phyloP scores from a whole-genome alignment of 2,329 filamentous ascomycete species.

The Colletotrichum sp. region DNA sequence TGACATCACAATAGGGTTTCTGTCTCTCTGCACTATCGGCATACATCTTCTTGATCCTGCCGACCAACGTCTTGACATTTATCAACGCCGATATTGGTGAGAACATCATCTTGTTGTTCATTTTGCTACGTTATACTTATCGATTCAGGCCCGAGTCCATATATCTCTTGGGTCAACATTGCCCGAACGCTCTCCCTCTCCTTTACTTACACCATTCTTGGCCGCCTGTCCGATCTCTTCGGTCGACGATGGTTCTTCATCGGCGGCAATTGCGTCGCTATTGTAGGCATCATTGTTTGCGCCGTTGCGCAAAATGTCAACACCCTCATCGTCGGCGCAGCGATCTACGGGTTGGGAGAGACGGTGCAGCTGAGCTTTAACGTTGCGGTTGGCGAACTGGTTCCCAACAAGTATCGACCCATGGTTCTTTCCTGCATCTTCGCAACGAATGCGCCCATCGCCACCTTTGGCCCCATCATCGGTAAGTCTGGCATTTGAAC shows the following conservation, averaged over 20 bases:
- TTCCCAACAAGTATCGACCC: slow-evolving; percentile 46
- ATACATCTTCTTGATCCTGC: slow-evolving; percentile 41
- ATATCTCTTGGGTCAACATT: slow-evolving; percentile 30
- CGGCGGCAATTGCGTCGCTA: slow-evolving; percentile 37
- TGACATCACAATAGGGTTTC: slow-evolving; percentile 33
- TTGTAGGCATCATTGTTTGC: slow-evolving; percentile 40
- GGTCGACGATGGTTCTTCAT: slow-evolving; percentile 45
- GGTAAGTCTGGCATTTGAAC: slow-evolving; percentile 22
- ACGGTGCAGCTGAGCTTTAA: slow-evolving; percentile 42
- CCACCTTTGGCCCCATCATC: slow-evolving; percentile 38
- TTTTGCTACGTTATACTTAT: neutral
- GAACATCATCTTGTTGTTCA: neutral
- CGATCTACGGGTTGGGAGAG: slow-evolving; percentile 39
- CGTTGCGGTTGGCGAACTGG: slow-evolving; percentile 42
- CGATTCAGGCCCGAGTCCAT: slow-evolving; percentile 11
- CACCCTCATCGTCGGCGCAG: slow-evolving; percentile 38
- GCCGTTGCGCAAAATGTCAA: slow-evolving; percentile 37
- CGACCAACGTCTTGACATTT: slow-evolving; percentile 33
- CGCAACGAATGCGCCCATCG: slow-evolving; percentile 36
- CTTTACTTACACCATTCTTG: slow-evolving; percentile 30
- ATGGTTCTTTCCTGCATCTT: slow-evolving; percentile 37
- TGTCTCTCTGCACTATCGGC: slow-evolving; percentile 40
- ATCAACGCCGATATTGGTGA: slow-evolving; percentile 40
- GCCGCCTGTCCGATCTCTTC: slow-evolving; percentile 43
- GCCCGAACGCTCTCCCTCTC: slow-evolving; percentile 38